These are phyloP conservation scores for Mollisiaceae sp. DNA, from an alignment of 2,329 filamentous ascomycete species.

Conservation along the genomic window DNA sequence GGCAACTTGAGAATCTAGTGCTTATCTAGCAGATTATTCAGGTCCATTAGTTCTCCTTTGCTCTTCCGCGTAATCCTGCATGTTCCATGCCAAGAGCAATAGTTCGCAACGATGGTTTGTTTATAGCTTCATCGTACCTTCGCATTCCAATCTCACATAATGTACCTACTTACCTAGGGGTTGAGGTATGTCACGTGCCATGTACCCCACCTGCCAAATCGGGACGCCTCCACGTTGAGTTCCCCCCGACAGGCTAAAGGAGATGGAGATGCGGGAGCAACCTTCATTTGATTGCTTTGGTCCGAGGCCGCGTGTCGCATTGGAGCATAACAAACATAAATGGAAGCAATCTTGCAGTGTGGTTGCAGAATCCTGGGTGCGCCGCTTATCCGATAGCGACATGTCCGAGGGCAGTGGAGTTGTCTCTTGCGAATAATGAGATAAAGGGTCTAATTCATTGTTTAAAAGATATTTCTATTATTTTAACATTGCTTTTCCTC, in stretches of 20 bases:
- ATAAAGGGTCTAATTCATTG: not conserved
- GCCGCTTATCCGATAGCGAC: not conserved
- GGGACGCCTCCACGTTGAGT: not conserved
- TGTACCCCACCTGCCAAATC: slow-evolving; percentile 1
- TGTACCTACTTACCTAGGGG: not conserved
- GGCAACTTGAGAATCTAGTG: not conserved
- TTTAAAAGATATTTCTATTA: not conserved
- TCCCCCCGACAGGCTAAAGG: not conserved
- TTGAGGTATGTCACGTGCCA: not conserved
- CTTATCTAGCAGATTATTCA: not conserved
- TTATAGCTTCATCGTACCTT: not conserved
- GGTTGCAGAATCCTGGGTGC: not conserved
- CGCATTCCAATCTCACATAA: not conserved
- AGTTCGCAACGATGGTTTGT: not conserved
- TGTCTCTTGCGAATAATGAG: not conserved
- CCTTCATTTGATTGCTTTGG: not conserved
- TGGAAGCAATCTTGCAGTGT: not conserved
- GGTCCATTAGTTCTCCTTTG: not conserved
- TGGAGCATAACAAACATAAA: not conserved
- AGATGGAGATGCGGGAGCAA: not conserved
- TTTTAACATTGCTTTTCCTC: not conserved
- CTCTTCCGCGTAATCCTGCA: not conserved
- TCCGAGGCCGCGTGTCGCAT: not conserved
- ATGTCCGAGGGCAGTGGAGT: not conserved
- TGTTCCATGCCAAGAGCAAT: not conserved